These are phyloP conservation scores for Aspergillus thermomutatus DNA, from an alignment of 2,329 filamentous ascomycete species.

Conservation along the genomic window DNA sequence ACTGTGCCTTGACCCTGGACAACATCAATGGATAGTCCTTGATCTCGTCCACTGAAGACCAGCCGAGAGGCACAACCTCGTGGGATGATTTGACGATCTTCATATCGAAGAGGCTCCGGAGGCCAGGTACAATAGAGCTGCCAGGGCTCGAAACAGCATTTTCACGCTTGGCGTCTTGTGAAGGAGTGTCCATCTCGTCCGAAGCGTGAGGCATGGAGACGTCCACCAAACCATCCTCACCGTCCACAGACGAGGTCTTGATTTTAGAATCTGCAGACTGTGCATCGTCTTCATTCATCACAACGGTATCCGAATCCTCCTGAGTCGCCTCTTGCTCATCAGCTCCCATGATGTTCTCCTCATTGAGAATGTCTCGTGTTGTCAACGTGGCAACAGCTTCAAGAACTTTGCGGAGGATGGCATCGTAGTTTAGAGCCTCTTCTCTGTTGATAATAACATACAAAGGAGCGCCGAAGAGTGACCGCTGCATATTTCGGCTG, in stretches of 20 bases:
- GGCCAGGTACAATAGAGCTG: conserved; percentile 58
- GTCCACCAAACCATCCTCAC: conserved; percentile 87
- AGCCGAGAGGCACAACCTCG: conserved; percentile 67
- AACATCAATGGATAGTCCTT: conserved; percentile 56
- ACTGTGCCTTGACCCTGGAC: conserved; percentile 41
- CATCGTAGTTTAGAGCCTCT: conserved; percentile 66
- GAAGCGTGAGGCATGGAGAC: conserved; percentile 73
- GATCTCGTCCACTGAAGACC: conserved; percentile 59
- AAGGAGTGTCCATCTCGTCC: conserved; percentile 26
- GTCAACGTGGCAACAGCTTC: conserved; percentile 73
- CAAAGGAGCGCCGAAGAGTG: conserved; percentile 42
- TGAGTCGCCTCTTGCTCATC: conserved; percentile 49
- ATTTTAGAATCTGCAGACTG: conserved; percentile 69
- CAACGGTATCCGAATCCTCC: conserved; percentile 65
- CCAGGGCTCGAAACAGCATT: conserved; percentile 49
- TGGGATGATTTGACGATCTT: conserved; percentile 58
- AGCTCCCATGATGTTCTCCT: conserved; percentile 45
- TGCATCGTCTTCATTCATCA: conserved; percentile 59
- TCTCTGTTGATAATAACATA: conserved; percentile 74
- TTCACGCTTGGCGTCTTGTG: conserved; percentile 14
- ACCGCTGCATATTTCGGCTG: conserved; percentile 22
- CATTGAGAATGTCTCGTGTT: conserved; percentile 62
- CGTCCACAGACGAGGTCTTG: conserved; percentile 73
- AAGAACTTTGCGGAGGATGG: conserved; percentile 76
- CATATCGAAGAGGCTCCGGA: conserved; percentile 74